Conservation (phyloP, 352 stramenopile species). For the Globisporangium sylvaticum region DNA sequence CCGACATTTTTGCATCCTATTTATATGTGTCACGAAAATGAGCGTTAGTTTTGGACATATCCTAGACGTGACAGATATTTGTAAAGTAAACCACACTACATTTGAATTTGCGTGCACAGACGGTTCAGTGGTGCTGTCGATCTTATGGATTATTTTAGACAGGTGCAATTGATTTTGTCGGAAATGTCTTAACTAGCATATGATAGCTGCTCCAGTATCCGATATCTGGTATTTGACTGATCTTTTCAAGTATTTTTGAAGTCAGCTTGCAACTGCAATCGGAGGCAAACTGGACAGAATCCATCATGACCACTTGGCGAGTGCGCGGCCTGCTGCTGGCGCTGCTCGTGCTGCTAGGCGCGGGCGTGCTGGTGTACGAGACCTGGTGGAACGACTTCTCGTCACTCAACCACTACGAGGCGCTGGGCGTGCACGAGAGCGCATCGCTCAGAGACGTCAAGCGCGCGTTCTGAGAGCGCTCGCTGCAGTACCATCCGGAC, state of each 20-base stretch:
- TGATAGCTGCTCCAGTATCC: no score
- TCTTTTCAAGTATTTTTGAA: no score
- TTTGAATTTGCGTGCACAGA: neutral
- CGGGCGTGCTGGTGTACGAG: constrained; percentile 21
- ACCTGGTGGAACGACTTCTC: constrained; percentile 36
- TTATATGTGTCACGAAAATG: neutral
- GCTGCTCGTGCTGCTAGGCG: constrained; percentile 2
- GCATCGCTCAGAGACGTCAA: constrained; percentile 40
- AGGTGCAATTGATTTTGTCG: no score
- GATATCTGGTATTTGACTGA: no score
- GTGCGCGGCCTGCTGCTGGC: constrained; percentile 8
- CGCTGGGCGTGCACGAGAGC: constrained; percentile 22
- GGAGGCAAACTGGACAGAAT: neutral
- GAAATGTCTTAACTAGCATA: no score
- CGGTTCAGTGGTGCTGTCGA: neutral
- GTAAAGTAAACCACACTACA: neutral
- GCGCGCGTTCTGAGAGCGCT: constrained; percentile 61
- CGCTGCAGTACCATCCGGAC: constrained; percentile 72
- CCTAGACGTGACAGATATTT: neutral
- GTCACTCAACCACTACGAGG: constrained; percentile 34
- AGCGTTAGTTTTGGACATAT: neutral
- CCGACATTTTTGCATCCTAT: neutral
- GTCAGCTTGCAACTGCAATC: no score
- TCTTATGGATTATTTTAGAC: neutral
- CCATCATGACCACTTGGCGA: neutral